Percentiles rank a stretch among this genome's conserved stretches.
Conservation (phyloP, 208 protist species). For the Angomonas ambiguus region DNA sequence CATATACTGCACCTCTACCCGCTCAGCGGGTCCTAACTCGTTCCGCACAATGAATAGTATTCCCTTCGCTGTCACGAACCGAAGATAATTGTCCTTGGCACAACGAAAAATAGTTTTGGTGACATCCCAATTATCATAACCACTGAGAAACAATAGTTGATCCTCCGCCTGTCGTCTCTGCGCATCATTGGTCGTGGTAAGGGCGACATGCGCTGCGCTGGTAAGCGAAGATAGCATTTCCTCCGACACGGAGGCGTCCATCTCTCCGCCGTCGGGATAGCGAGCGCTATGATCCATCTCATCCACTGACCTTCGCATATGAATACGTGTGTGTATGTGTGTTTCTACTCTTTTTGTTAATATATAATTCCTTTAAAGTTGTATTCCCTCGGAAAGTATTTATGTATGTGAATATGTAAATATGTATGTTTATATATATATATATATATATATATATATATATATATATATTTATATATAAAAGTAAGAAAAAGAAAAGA, state of each 20-base stretch:
- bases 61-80: constrained; percentile 78
- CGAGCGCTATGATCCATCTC: no score
- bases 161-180: constrained; percentile 45
- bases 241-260: constrained; percentile 29
- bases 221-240: constrained; percentile 12
- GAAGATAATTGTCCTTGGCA: constrained; percentile 60
- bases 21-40: constrained; percentile 78
- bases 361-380: no score
- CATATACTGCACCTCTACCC: constrained; percentile 48
- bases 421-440: constrained; percentile 14
- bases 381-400: no score
- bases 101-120: constrained; percentile 50
- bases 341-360: no score
- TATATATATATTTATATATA: background rate
- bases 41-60: constrained; percentile 85
- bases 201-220: constrained; percentile 14
- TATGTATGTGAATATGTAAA: constrained; percentile 13
- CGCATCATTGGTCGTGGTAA: constrained; percentile 55
- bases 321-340: constrained; percentile 16
- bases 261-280: constrained; percentile 21
- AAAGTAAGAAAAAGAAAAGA: constrained; percentile 8
- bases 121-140: constrained; percentile 74
- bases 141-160: constrained; percentile 75
- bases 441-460: background rate
- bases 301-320: no score